phyloP scores from a whole-genome alignment of 2,329 filamentous ascomycete genomes.

The Trichophyton equinum region DNA sequence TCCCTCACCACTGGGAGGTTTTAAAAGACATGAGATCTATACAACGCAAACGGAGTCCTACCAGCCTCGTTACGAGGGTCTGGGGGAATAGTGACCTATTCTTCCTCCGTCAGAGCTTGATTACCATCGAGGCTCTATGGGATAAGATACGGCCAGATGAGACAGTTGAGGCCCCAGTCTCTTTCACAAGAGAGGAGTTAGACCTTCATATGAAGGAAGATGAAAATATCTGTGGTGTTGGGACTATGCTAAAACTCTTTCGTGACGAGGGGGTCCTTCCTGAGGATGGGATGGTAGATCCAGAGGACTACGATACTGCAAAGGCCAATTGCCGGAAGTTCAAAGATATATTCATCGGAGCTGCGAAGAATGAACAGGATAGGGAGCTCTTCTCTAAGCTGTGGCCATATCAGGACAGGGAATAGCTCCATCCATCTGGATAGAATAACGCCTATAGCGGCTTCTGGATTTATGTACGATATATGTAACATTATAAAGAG shows the following conservation, averaged over 20 bases:
- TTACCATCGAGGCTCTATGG: constrained; percentile 16
- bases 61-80: constrained; percentile 20
- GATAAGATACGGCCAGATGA: constrained; percentile 8
- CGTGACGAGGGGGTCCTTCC: neutral
- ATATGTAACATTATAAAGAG: too few species aligned
- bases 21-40: constrained; percentile 15
- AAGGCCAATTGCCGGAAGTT: constrained; percentile 9
- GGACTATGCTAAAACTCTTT: constrained; percentile 15
- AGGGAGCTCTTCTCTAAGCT: constrained; percentile 16
- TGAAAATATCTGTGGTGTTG: constrained; percentile 22
- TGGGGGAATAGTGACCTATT: constrained; percentile 26
- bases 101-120: constrained; percentile 19
- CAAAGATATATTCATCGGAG: constrained; percentile 16
- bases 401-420: constrained; percentile 16
- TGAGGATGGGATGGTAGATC: neutral
- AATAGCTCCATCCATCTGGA: neutral
- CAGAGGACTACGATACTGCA: neutral
- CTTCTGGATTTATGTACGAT: too few species aligned
- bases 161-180: constrained; percentile 8
- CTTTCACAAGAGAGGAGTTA: constrained; percentile 1
- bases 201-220: constrained; percentile 20
- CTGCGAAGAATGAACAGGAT: constrained; percentile 15
- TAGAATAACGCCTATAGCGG: too few species aligned
- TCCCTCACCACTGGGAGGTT: constrained; percentile 20
- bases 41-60: constrained; percentile 19